These are phyloP conservation scores for Tetracentron sinense DNA, from an alignment of 164 flowering plant genomes.

Conservation along the genomic window DNA sequence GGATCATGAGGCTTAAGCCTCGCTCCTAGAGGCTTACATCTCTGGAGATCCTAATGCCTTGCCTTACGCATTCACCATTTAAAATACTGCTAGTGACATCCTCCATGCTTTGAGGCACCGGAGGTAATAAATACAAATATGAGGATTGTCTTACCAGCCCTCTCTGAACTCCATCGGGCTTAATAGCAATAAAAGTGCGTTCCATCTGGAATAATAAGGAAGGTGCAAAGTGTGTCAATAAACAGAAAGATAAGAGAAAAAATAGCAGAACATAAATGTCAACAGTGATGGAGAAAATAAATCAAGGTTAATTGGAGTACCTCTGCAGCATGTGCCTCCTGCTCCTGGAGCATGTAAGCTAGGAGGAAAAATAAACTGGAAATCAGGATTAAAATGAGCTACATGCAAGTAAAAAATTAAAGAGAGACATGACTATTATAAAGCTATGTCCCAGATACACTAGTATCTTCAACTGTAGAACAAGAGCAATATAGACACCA, in stretches of 20 bases:
- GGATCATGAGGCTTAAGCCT: too few species aligned
- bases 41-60: too few species aligned
- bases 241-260: not conserved
- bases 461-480: too few species aligned
- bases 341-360: conserved; percentile 92
- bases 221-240: not conserved
- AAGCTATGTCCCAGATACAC: too few species aligned
- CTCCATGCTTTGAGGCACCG: too few species aligned
- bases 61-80: too few species aligned
- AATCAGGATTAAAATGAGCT: conserved; percentile 1
- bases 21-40: too few species aligned
- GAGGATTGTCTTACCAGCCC: conserved; percentile 63
- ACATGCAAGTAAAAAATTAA: not conserved
- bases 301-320: conserved; percentile 29
- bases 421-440: not conserved
- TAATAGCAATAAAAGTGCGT: conserved; percentile 93
- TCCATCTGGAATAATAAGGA: conserved; percentile 52
- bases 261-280: not conserved
- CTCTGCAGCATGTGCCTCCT: conserved; percentile 94
- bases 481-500: too few species aligned
- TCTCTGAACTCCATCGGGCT: conserved; percentile 99
- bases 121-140: not conserved
- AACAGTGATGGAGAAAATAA: not conserved
- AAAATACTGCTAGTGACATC: too few species aligned
- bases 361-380: conserved; percentile 14